phyloP scores from a whole-genome alignment of 371 early-diverging fungal species.

The Smittium culicis region DNA sequence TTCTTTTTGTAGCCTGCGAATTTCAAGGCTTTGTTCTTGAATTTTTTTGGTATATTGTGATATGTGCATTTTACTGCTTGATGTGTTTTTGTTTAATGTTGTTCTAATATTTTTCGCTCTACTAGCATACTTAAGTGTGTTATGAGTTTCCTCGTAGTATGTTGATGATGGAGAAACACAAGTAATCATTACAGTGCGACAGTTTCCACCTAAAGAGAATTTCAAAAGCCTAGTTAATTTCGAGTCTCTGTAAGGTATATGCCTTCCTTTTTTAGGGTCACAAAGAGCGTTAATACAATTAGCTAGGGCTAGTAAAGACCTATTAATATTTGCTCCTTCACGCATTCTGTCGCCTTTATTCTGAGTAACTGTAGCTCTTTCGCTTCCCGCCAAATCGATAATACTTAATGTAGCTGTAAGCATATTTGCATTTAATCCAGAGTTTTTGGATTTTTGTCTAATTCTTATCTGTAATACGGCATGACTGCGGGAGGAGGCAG shows the following conservation, averaged over 20 bases:
- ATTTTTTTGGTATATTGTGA: slow-evolving; percentile 45
- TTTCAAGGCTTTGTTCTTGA: slow-evolving; percentile 39
- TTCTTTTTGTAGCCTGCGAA: slow-evolving; percentile 34
- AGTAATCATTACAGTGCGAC: slow-evolving; percentile 75
- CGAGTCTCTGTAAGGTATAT: slow-evolving; percentile 74
- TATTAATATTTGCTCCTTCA: slow-evolving; percentile 86
- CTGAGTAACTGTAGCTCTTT: slow-evolving; percentile 52
- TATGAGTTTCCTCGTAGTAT: slow-evolving; percentile 69
- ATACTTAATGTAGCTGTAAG: slow-evolving; percentile 58
- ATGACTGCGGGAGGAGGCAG: slow-evolving; percentile 53
- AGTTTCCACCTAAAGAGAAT: slow-evolving; percentile 64
- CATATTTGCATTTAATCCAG: slow-evolving; percentile 54
- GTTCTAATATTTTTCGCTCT: slow-evolving; percentile 66
- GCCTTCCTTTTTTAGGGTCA: slow-evolving; percentile 49
- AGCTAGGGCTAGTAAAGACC: slow-evolving; percentile 70
- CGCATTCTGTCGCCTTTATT: slow-evolving; percentile 51
- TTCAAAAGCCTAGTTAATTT: slow-evolving; percentile 79
- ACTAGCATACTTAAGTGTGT: slow-evolving; percentile 81
- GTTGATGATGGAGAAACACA: slow-evolving; percentile 55
- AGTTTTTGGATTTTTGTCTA: slow-evolving; percentile 48
- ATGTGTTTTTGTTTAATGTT: slow-evolving; percentile 38
- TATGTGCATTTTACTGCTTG: slow-evolving; percentile 39
- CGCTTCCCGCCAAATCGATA: slow-evolving; percentile 87
- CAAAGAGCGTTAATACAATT: slow-evolving; percentile 86
- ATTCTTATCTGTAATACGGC: slow-evolving; percentile 80